Evolutionary conservation across 176 grass and related monocot species (phyloP), one percentile per base, ranked within the genome.

Genomic region (Puya raimondii): DNA sequence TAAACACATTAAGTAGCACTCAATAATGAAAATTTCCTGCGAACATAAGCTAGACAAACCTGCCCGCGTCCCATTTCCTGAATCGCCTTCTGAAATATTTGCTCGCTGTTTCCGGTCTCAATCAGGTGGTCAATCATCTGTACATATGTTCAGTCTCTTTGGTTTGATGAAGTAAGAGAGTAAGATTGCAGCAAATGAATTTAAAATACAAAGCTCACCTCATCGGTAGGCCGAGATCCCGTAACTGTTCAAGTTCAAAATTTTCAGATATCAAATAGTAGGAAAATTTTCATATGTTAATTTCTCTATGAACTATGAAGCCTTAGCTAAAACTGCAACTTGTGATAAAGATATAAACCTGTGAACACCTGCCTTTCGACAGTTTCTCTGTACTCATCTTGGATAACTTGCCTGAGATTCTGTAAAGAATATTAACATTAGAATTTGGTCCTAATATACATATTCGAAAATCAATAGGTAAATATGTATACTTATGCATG

Each of bases 31-130:
- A 16, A n/a, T n/a, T 8, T 9, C 18, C 14, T 15, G 15, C 18
- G n/a, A 58, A 58, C 2, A 58, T 20, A 58, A 77, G 8, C 9
- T 26, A 18, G 72, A 67, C 69, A 52, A 14, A 96, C 92, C 89
- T 96, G 88, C 64, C 86, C 88, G 80, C 88, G 70, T 6, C 88
- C 86, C 56, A 82, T 88, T 70, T 83, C 81, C 58, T 96, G 84
- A 76, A 96, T 92, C n/a, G 88, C 92, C 23, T 78, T 92, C 69
- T 92, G 79, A 9, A 96, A 91, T 49, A 96, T 89, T 76, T 91
- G 86, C 74, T 96, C 92, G 8, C 84, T 96, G 64, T 88, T 86
- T 53, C 92, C 92, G 15, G 92, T 91, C n/a, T 86, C 86, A 64
- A 96, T 96, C 23, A 96, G 74, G 48, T 42, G 75, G 25, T 96